Conservation (phyloP, 2,329 filamentous ascomycete species). For the Trichoderma polysporum region DNA sequence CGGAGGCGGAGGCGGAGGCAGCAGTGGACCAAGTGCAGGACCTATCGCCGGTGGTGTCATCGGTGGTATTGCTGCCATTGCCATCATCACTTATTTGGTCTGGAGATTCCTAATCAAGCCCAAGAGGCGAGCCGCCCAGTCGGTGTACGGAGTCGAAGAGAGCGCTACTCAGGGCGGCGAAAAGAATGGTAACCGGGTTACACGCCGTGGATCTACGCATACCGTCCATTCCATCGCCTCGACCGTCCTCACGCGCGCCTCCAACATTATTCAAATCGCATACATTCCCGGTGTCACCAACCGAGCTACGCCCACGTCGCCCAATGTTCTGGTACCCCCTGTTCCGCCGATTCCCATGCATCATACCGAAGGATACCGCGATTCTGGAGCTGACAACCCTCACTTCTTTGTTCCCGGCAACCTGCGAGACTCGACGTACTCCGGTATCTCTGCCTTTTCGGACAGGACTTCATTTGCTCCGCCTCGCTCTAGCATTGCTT, state of each 20-base stretch:
- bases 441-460: slow-evolving; percentile 65
- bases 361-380: slow-evolving; percentile 48
- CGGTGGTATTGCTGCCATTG: slow-evolving; percentile 75
- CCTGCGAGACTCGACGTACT: slow-evolving; percentile 87
- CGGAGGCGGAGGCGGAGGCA: slow-evolving; percentile 23
- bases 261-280: slow-evolving; percentile 98
- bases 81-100: slow-evolving; percentile 72
- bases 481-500: slow-evolving; percentile 74
- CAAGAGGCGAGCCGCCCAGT: slow-evolving; percentile 60
- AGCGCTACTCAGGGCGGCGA: slow-evolving; percentile 44
- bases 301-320: slow-evolving; percentile 79
- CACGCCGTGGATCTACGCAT: slow-evolving; percentile 71
- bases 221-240: slow-evolving; percentile 92
- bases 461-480: slow-evolving; percentile 63
- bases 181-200: slow-evolving; percentile 47
- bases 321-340: slow-evolving; percentile 78
- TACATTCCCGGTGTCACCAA: slow-evolving; percentile 98
- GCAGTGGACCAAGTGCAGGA: slow-evolving; percentile 65
- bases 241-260: slow-evolving; percentile 90
- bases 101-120: slow-evolving; percentile 88
- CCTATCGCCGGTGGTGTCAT: slow-evolving; percentile 91
- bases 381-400: slow-evolving; percentile 66
- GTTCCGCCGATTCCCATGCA: slow-evolving; percentile 85
- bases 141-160: slow-evolving; percentile 57
- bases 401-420: slow-evolving; percentile 93